These are phyloP conservation scores for Cladophialophora yegresii DNA, from an alignment of 2,329 filamentous ascomycete species.

Conservation along the genomic window DNA sequence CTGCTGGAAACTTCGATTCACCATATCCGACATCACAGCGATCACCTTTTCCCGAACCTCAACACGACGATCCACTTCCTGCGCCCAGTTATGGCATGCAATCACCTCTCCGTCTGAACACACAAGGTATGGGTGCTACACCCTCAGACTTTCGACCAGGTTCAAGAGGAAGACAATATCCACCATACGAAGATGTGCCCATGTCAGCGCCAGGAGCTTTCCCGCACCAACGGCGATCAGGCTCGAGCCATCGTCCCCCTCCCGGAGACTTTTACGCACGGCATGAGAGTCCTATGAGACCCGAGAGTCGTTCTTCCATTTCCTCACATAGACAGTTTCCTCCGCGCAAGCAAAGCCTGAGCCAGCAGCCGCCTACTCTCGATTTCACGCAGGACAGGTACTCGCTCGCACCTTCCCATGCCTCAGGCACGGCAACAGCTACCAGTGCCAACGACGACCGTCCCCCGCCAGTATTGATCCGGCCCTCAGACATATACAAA, in stretches of 20 bases:
- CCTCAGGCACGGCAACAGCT: neutral
- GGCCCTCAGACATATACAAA: conserved; percentile 76
- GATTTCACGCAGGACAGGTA: conserved; percentile 16
- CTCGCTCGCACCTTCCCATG: conserved; percentile 6
- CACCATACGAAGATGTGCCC: conserved; percentile 23
- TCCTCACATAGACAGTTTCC: conserved; percentile 51
- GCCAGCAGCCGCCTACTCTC: conserved; percentile 43
- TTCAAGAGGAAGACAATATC: conserved; percentile 33
- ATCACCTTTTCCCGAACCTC: conserved; percentile 31
- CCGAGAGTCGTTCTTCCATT: conserved; percentile 36
- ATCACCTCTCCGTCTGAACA: conserved; percentile 29
- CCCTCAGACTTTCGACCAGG: conserved; percentile 33
- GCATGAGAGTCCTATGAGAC: conserved; percentile 31
- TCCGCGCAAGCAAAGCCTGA: conserved; percentile 64
- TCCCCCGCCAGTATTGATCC: conserved; percentile 54
- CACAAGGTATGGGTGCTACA: conserved; percentile 20
- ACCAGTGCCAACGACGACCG: conserved; percentile 17
- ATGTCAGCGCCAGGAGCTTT: conserved; percentile 26
- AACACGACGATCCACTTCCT: conserved; percentile 25
- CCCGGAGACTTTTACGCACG: conserved; percentile 25
- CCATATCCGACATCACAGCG: conserved; percentile 32
- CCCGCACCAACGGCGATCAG: conserved; percentile 22
- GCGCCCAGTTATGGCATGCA: conserved; percentile 22
- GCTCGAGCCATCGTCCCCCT: conserved; percentile 36
- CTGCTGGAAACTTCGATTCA: conserved; percentile 30